A percentile compares a stretch with the other conserved stretches of the same genome.
Conservation (phyloP, 352 stramenopile species). For the Phytophthora europaea region DNA sequence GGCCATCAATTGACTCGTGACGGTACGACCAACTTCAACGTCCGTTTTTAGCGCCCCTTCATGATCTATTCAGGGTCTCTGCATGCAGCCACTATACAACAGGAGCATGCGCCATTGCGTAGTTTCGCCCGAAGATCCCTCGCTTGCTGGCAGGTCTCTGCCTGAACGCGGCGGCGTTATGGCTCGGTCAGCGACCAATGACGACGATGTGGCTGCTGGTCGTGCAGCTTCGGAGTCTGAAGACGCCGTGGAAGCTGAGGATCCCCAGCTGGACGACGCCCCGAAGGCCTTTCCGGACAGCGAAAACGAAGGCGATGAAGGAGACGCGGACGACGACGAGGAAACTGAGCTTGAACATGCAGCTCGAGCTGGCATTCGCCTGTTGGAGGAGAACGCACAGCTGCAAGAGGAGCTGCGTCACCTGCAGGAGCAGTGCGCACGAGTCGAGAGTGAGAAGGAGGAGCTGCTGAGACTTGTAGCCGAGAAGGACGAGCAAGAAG, state of each 20-base stretch:
- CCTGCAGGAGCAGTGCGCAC: conserved; percentile 53
- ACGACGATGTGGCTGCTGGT: not conserved
- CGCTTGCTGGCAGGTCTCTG: not conserved
- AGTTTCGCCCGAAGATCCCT: conserved; percentile 23
- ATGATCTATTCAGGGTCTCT: conserved; percentile 3
- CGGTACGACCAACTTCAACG: conserved; percentile 23
- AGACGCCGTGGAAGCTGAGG: conserved; percentile 11
- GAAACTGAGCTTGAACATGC: conserved; percentile 65
- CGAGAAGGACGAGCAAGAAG: conserved; percentile 52
- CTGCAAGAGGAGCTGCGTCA: conserved; percentile 66
- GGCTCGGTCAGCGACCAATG: conserved; percentile 9
- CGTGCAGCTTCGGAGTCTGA: conserved; percentile 7
- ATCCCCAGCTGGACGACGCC: conserved; percentile 28
- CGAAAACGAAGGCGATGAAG: conserved; percentile 32
- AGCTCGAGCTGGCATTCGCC: conserved; percentile 69
- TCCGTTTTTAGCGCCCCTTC: conserved; percentile 33
- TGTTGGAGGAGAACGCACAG: conserved; percentile 79
- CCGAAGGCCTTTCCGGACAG: conserved; percentile 25
- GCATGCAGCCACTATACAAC: not conserved
- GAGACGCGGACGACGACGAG: conserved; percentile 42
- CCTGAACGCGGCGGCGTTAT: conserved; percentile 1
- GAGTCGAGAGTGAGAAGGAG: conserved; percentile 46
- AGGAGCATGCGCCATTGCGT: conserved; percentile 8
- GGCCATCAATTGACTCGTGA: conserved; percentile 8
- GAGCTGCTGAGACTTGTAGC: conserved; percentile 49